Conservation (phyloP, 2,329 filamentous ascomycete genomes). For the Pseudomassariella vexata region DNA sequence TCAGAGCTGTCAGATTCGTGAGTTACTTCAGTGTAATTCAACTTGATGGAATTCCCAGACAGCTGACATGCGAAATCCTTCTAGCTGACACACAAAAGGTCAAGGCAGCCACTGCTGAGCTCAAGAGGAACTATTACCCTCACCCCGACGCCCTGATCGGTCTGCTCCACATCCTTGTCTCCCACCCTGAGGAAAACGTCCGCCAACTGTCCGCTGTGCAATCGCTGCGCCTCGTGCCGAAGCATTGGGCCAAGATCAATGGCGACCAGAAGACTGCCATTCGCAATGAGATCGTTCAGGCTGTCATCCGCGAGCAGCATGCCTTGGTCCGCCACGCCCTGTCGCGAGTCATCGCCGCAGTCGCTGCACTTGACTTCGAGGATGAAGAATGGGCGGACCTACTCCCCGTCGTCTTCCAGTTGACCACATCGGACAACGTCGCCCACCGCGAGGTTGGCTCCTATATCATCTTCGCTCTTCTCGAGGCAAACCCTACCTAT, state of each 20-base stretch:
- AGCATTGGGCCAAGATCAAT: slow-evolving; percentile 76
- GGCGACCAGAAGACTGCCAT: slow-evolving; percentile 73
- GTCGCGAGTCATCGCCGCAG: slow-evolving; percentile 79
- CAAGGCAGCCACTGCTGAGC: slow-evolving; percentile 81
- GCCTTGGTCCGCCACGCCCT: slow-evolving; percentile 77
- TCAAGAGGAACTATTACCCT: slow-evolving; percentile 91
- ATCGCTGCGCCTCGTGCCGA: slow-evolving; percentile 72
- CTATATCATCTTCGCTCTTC: slow-evolving; percentile 86
- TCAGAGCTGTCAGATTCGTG: slow-evolving; percentile 81
- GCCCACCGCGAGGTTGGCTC: slow-evolving; percentile 83
- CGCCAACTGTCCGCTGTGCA: slow-evolving; percentile 91
- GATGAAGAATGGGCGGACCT: slow-evolving; percentile 83
- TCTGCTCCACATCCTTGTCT: slow-evolving; percentile 82
- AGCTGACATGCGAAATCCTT: slow-evolving; percentile 27
- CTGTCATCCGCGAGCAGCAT: slow-evolving; percentile 73
- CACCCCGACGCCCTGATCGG: slow-evolving; percentile 77
- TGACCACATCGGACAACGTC: slow-evolving; percentile 68
- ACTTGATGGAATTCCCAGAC: too few relatives aligned
- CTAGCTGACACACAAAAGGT: slow-evolving; percentile 82
- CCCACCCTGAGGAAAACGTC: slow-evolving; percentile 65
- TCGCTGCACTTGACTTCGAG: slow-evolving; percentile 80
- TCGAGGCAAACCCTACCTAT: slow-evolving; percentile 80
- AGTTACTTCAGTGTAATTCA: slow-evolving; percentile 26
- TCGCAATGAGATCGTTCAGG: slow-evolving; percentile 76
- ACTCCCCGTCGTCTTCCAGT: slow-evolving; percentile 71